Base-by-base conservation (phyloP, 768 basidiomycete species). In the Suillus clintonianus region DNA sequence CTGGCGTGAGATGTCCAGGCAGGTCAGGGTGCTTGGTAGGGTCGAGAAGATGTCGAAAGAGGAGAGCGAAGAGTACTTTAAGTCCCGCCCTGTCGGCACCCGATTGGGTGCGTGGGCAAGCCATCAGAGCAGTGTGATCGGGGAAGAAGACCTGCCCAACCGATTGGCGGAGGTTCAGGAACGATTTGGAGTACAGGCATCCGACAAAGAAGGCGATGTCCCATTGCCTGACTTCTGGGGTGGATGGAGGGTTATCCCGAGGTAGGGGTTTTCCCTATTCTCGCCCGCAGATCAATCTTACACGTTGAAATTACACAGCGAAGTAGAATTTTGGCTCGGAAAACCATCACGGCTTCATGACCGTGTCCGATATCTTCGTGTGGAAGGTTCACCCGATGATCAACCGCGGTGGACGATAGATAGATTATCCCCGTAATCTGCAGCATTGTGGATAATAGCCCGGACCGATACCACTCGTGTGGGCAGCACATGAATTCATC, bases 241-340 rank as follows among this genome's bases (percentile, higher is more conserved):
- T 64, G 97, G 97, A 5, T 97, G 94, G 91, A 83, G 97, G 68
- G 83, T 99, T 39, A 82, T 98, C n/a, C 97, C 97, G 32, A 84
- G 83, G 94, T 97, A 69, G 48, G 30, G n/a, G 22, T 43, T 42
- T 22, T 11, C 7, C 32, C 19, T 27, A n/a, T 48, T 27, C 17
- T 57, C 19, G 4, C 42, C 34, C 30, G 14, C 32, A n/a, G 4
- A 43, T 37, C 37, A 39, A 34, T 57, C 45, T 30, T 45, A 15
- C 9, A 10, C 24, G 41, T 66, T 71, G 53, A 74, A 50, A 19
- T 56, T 41, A 5, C 58, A 43, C 70, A 97, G 95, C 64, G 97
- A 99, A 78, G 83, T 99, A 58, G 97, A 99, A 73, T 98, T 98
- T 75, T 98, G 97, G 97, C 83, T 86, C n/a, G 97, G 97, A 36